Conservation (phyloP, 2,329 filamentous ascomycete species). For the Claviceps sp. region DNA sequence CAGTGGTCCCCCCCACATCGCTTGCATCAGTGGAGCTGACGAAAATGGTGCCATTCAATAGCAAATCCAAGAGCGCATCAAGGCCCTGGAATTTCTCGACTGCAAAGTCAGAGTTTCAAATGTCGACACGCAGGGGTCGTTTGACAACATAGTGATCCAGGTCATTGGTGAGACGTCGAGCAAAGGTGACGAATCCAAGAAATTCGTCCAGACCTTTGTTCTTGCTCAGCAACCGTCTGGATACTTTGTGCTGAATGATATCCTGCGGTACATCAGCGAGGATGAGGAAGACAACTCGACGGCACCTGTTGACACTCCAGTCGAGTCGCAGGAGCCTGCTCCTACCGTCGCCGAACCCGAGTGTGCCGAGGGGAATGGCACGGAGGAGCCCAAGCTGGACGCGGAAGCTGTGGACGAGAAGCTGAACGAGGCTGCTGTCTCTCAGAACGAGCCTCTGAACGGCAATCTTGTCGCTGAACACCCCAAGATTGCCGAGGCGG, state of each 20-base stretch:
- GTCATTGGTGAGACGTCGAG: slow-evolving; percentile 97
- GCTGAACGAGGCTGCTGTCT: slow-evolving; percentile 19
- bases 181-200: slow-evolving; percentile 79
- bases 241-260: slow-evolving; percentile 97
- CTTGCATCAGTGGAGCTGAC: slow-evolving; percentile 6
- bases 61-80: slow-evolving; percentile 91
- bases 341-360: slow-evolving; percentile 19
- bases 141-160: slow-evolving; percentile 89
- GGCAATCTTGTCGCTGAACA: slow-evolving; percentile 15
- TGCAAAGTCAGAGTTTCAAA: slow-evolving; percentile 98
- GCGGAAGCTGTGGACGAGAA: slow-evolving; percentile 23
- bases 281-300: slow-evolving; percentile 57
- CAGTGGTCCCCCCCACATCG: neutral
- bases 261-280: slow-evolving; percentile 85
- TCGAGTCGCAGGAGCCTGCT: slow-evolving; percentile 14
- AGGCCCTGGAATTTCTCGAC: slow-evolving; percentile 84
- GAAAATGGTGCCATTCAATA: slow-evolving; percentile 22
- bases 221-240: slow-evolving; percentile 91
- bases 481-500: slow-evolving; percentile 21
- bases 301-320: slow-evolving; percentile 20
- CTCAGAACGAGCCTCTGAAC: neutral
- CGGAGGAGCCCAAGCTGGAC: slow-evolving; percentile 20
- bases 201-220: slow-evolving; percentile 96
- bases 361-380: slow-evolving; percentile 36
- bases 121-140: slow-evolving; percentile 88